These are phyloP conservation scores for Russula griseocarnosa DNA, from an alignment of 768 basidiomycete genomes.

Conservation along the genomic window DNA sequence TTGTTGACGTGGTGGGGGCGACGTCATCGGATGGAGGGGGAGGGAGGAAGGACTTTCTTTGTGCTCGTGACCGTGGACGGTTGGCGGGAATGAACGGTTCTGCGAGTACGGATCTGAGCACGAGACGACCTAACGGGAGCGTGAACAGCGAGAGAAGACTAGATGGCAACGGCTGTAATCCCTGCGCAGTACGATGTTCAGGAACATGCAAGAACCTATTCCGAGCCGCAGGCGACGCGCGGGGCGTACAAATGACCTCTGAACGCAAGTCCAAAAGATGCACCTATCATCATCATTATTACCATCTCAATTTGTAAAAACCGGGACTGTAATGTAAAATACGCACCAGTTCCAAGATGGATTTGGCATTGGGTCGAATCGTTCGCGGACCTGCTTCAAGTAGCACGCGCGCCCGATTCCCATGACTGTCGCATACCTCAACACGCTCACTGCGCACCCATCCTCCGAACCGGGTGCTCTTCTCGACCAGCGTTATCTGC, in stretches of 20 bases:
- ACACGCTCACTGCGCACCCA: conserved; percentile 72
- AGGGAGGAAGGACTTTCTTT: background rate
- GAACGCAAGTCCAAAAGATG: conserved; percentile 62
- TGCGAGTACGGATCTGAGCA: conserved; percentile 52
- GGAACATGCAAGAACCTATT: conserved; percentile 70
- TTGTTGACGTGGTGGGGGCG: background rate
- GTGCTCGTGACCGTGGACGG: background rate
- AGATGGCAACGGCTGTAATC: conserved; percentile 50
- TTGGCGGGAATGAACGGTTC: conserved; percentile 50
- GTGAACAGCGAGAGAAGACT: conserved; percentile 39
- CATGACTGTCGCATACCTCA: conserved; percentile 34
- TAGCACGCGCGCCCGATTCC: conserved; percentile 44
- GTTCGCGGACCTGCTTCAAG: conserved; percentile 88
- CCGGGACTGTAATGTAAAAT: no score
- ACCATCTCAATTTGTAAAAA: no score
- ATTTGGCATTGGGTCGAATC: conserved; percentile 68
- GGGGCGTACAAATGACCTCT: conserved; percentile 62
- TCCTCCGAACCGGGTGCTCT: conserved; percentile 64
- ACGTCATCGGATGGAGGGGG: background rate
- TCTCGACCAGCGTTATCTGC: conserved; percentile 68
- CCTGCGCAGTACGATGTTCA: conserved; percentile 34
- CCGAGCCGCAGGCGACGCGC: conserved; percentile 65
- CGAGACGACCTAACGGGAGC: conserved; percentile 39
- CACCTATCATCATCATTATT: conserved; percentile 46
- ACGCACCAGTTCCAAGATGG: conserved; percentile 76